Conservation (phyloP, 2,329 filamentous ascomycete species). For the Massarina eburnea region DNA sequence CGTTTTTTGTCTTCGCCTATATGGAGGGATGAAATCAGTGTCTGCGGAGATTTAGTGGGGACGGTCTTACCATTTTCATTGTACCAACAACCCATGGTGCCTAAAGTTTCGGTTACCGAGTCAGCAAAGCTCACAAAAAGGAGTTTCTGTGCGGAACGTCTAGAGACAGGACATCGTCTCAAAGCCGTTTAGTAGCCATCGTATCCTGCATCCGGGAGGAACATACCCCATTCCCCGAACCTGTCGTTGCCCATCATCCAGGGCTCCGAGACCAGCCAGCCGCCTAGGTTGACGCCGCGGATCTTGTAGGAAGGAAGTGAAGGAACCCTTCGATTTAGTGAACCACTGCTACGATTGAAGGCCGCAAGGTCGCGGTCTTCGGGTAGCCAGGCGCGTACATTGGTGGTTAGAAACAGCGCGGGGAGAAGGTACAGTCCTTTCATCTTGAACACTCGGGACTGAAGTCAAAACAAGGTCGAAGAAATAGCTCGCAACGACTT, state of each 20-base stretch:
- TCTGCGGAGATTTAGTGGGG: no score
- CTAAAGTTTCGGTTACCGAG: no score
- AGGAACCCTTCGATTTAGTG: not conserved
- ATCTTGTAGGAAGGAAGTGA: constrained; percentile 43
- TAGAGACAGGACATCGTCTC: no score
- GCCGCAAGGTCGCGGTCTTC: constrained; percentile 2
- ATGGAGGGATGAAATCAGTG: no score
- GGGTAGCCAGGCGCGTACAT: constrained; percentile 3
- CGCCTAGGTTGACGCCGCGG: constrained; percentile 59
- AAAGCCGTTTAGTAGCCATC: no score
- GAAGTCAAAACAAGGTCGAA: no score
- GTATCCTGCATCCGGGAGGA: no score
- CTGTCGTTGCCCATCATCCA: constrained; percentile 50
- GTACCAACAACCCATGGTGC: constrained; percentile 49
- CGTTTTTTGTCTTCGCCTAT: constrained; percentile 21
- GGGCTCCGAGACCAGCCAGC: constrained; percentile 56
- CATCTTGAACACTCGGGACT: no score
- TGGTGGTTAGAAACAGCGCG: not conserved
- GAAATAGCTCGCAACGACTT: no score
- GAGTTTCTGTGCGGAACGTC: no score
- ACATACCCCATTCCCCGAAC: constrained; percentile 48
- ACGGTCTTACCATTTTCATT: not conserved
- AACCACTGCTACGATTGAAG: constrained; percentile 3
- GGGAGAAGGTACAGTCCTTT: not conserved
- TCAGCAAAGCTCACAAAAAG: no score